These are phyloP conservation scores for Microcera coccophila DNA, from an alignment of 2,329 filamentous ascomycete genomes.

Conservation along the genomic window DNA sequence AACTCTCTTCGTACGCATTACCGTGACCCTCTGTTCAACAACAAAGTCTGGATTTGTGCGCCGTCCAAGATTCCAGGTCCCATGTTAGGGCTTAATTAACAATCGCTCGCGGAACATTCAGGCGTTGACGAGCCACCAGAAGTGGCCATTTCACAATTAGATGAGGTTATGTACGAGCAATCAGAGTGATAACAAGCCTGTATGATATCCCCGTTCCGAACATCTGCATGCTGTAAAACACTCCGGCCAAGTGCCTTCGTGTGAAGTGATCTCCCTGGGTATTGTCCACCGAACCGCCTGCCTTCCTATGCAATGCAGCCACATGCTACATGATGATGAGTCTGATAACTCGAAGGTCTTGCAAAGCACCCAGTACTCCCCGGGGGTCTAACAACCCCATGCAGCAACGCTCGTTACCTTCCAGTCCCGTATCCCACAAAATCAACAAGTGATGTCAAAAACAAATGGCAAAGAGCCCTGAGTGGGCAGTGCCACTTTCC, in stretches of 20 bases:
- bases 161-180: no score
- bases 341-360: conserved; percentile 18
- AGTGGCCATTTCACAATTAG: no score
- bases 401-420: conserved; percentile 9
- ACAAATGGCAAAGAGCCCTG: conserved; percentile 10
- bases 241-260: neutral
- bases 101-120: no score
- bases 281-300: neutral
- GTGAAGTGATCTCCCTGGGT: neutral
- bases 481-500: conserved; percentile 14
- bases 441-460: no score
- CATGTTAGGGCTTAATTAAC: no score
- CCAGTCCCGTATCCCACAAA: neutral
- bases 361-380: conserved; percentile 13
- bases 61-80: no score
- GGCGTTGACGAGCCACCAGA: no score
- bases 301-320: conserved; percentile 1
- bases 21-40: no score
- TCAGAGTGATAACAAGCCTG: no score
- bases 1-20: no score
- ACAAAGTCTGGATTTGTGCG: no score
- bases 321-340: conserved; percentile 17
- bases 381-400: conserved; percentile 22
- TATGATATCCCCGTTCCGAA: neutral
- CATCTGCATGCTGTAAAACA: neutral